phyloP scores from a whole-genome alignment of 495 filamentous ascomycete species.

The Wilcoxina mikolae region DNA sequence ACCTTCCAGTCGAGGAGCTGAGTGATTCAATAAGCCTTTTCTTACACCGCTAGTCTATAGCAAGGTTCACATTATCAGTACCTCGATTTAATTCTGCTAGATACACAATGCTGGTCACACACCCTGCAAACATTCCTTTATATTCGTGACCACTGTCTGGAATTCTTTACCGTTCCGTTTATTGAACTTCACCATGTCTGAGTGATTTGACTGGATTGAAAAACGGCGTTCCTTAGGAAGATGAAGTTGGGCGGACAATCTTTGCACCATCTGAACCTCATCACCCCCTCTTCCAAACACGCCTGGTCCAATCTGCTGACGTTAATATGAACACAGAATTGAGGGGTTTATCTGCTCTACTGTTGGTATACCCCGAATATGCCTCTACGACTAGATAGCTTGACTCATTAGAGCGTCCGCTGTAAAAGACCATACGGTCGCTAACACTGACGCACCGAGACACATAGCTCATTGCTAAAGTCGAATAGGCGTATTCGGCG shows the following conservation, averaged over 20 bases:
- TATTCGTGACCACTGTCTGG: slow-evolving; percentile 3
- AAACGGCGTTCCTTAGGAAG: slow-evolving; percentile 3
- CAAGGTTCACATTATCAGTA: neutral
- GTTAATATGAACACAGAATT: neutral
- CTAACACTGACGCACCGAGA: no score
- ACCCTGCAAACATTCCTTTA: slow-evolving; percentile 7
- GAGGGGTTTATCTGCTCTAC: no score
- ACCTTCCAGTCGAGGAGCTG: neutral
- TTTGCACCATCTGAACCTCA: slow-evolving; percentile 4
- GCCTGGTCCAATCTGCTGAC: neutral
- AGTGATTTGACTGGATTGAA: slow-evolving; percentile 7
- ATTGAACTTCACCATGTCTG: slow-evolving; percentile 14
- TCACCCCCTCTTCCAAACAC: slow-evolving; percentile 1
- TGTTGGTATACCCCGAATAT: no score
- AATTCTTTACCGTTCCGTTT: neutral
- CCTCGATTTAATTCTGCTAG: neutral
- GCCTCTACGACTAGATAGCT: no score
- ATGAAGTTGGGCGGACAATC: slow-evolving; percentile 10
- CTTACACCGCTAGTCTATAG: neutral
- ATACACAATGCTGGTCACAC: neutral
- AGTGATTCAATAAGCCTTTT: neutral
- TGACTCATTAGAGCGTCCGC: no score
- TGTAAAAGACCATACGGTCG: no score
- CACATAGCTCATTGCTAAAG: no score
- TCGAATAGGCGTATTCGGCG: no score